Evolutionary conservation across 2,329 filamentous ascomycete genomes (phyloP).

Genomic region (Cercospora beticola): DNA sequence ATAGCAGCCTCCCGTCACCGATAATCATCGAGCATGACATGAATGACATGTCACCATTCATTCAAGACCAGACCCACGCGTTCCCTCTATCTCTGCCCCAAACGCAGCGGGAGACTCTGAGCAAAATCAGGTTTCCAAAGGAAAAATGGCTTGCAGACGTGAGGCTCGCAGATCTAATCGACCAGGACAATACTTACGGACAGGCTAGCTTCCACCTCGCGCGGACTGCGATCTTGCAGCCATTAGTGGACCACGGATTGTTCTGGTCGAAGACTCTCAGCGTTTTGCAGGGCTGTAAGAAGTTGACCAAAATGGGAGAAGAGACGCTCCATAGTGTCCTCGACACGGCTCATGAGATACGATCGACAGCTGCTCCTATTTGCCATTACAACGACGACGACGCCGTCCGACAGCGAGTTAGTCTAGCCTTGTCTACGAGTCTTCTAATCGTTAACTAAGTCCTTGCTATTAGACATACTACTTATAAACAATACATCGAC

Average conservation of each 20-base stretch:
- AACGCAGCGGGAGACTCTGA: background rate
- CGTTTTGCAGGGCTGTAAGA: too few relatives aligned
- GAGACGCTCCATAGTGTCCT: too few relatives aligned
- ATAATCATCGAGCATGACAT: too few relatives aligned
- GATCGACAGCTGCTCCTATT: too few relatives aligned
- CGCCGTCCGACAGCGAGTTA: background rate
- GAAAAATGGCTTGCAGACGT: background rate
- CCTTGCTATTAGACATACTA: background rate
- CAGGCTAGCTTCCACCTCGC: background rate
- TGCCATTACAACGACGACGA: too few relatives aligned
- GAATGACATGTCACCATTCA: too few relatives aligned
- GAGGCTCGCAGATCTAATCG: too few relatives aligned
- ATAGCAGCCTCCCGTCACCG: too few relatives aligned
- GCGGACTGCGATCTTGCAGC: background rate
- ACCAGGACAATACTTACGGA: background rate
- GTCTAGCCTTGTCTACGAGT: background rate
- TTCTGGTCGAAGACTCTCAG: background rate
- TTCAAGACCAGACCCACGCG: background rate
- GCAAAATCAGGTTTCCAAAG: background rate
- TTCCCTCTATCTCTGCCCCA: background rate
- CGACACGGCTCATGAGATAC: too few relatives aligned
- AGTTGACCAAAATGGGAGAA: too few relatives aligned
- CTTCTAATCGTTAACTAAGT: background rate
- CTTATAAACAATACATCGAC: background rate
- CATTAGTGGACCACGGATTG: background rate